Evolutionary conservation across 2,329 filamentous ascomycete species (phyloP), one percentile per base, ranked within the genome.

Genomic region (Salinomyces thailandicus): DNA sequence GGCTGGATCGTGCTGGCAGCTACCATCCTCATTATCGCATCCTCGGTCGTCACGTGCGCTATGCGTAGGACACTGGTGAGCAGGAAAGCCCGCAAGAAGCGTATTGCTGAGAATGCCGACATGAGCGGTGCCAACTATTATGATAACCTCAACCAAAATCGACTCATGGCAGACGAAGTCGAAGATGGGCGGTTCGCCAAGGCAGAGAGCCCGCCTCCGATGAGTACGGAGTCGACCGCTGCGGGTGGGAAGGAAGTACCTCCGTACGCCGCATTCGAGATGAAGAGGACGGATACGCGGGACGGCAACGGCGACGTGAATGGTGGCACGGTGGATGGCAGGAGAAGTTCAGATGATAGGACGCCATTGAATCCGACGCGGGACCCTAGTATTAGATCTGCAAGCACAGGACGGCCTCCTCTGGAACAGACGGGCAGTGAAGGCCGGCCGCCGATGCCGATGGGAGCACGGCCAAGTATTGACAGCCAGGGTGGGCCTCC

Each of bases 91-190:
- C 75, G 87, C 44, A 87, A 91, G 70, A 85, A 80, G 67, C 77
- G 85, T 31, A 93, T 96, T 55, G 85, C 79, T 2, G 83, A 93
- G 60, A 94, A 96, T 57, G 85, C 87, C 5, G 87, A 96, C 58
- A 96, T 96, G 87, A 96, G 84, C 57, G 89, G 89, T 18, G 79
- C 91, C 52, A 91, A 87, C 55, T 95, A 81, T 58, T 95, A 93
- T 62, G 59, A 64, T 49, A 63, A 66, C 55, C 59, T 69, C 53
- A 53, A 51, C 4, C 39, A 55, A 46, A 42, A 53, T 62, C 72
- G 44, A 16, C 30, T 48, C 28, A 54, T 28, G 52, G 50, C 30
- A 17, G 43, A 51, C 39, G 42, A 48, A n/a, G 53, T 66, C 18
- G 22, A 26, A 8, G 22, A 26, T n/a, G n/a, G n/a, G 9, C 22